Base-by-base conservation (phyloP, 2,329 filamentous ascomycete species). In the Monosporascus ibericus region DNA sequence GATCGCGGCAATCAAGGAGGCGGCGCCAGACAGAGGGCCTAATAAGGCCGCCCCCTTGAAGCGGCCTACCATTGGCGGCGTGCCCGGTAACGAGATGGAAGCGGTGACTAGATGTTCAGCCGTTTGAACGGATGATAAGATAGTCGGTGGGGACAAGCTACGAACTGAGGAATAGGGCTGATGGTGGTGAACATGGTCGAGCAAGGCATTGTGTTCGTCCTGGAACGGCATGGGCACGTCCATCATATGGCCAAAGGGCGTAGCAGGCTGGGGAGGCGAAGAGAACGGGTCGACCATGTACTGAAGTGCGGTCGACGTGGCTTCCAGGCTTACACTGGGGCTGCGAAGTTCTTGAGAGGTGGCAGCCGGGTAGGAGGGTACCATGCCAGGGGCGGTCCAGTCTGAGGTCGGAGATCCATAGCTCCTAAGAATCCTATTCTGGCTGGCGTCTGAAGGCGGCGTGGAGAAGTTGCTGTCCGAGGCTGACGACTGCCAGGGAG, bases 91-190 rank as follows among this genome's bases (percentile, higher is more conserved):
- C 54, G 73, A 63, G 56, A 71, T 63, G 52, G 74, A 65, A 58
- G 74, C 62, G 60, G 73, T 74, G 66, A 78, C 71, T 70, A 80
- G 60, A 68, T 73, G 71, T 66, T 78, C 77, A 68, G 71, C 70
- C 60, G 70, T 70, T 68, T 75, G 72, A 64, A 72, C 69, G 64
- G 73, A 69, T 49, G 66, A 70, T 55, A 66, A 58, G 59, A 73
- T 65, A 61, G 72, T 64, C 63, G 70, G 70, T 68, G 77, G 75
- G 63, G 75, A 75, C 57, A 73, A 69, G 67, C 72, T 75, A 72
- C 76, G 75, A 70, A 78, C 71, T 64, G 73, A 68, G 63, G 69
- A 70, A 54, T 71, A 70, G 44, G 68, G 64, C 44, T 70, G 68
- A 52, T 70, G 65, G 44, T 66, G 63, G 38, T 66, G 66, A 38